phyloP scores from a whole-genome alignment of 2,329 filamentous ascomycete genomes.

The Diplodia mutila region DNA sequence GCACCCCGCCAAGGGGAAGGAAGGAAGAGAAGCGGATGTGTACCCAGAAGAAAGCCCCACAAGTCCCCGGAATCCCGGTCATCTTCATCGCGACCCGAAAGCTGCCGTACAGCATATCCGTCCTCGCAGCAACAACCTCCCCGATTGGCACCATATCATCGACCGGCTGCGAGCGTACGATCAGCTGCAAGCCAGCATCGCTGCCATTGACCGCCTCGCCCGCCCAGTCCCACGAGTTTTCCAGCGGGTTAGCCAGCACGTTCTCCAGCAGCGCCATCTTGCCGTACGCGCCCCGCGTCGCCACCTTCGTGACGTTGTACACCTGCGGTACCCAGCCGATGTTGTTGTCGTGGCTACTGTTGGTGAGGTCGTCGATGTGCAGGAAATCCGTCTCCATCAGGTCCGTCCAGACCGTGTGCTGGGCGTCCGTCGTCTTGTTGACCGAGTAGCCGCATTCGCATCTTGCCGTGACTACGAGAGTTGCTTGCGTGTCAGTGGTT shows the following conservation, averaged over 20 bases:
- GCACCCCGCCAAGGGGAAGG: not conserved
- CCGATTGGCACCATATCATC: slow-evolving; percentile 62
- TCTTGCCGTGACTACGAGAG: slow-evolving; percentile 46
- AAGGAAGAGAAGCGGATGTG: not conserved
- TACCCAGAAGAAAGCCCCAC: slow-evolving; percentile 81
- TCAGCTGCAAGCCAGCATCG: slow-evolving; percentile 43
- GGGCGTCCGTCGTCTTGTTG: slow-evolving; percentile 47
- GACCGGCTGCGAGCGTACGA: slow-evolving; percentile 40
- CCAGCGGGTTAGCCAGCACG: slow-evolving; percentile 58
- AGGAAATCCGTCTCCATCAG: slow-evolving; percentile 73
- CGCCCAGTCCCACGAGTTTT: slow-evolving; percentile 47
- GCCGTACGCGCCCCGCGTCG: slow-evolving; percentile 66
- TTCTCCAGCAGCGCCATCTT: slow-evolving; percentile 65
- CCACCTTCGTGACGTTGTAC: slow-evolving; percentile 66
- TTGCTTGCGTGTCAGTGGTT: not conserved
- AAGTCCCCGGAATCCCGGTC: slow-evolving; percentile 66
- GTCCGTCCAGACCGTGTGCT: slow-evolving; percentile 65
- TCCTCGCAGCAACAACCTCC: slow-evolving; percentile 64
- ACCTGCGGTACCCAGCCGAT: slow-evolving; percentile 68
- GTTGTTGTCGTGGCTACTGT: slow-evolving; percentile 32
- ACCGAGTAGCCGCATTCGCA: slow-evolving; percentile 76
- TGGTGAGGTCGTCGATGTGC: slow-evolving; percentile 49
- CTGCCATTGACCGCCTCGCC: slow-evolving; percentile 52
- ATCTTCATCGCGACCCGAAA: slow-evolving; percentile 71
- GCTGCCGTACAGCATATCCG: slow-evolving; percentile 70